phyloP scores from a whole-genome alignment of 2,329 filamentous ascomycete genomes.

The Biscogniauxia mediterranea region DNA sequence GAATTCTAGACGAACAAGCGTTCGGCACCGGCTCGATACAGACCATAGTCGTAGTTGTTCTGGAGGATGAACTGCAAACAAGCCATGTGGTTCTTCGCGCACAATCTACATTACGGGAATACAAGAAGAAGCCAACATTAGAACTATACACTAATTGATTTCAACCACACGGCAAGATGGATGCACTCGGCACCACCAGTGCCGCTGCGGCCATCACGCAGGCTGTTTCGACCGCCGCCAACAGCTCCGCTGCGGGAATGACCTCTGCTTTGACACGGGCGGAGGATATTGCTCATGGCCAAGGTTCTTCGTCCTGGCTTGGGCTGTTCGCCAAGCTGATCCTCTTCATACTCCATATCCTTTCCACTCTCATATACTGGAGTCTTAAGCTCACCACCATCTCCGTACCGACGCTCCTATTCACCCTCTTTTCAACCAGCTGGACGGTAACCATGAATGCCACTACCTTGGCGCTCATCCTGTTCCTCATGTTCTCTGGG shows the following conservation, averaged over 20 bases:
- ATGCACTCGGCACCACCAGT: conserved; percentile 6
- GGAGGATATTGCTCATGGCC: conserved; percentile 23
- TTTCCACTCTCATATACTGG: conserved; percentile 69
- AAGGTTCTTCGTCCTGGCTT: conserved; percentile 50
- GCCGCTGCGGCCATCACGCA: conserved; percentile 22
- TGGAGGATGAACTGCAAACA: background rate
- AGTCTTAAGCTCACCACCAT: conserved; percentile 82
- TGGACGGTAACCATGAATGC: conserved; percentile 98
- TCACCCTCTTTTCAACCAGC: conserved; percentile 58
- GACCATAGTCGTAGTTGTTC: background rate
- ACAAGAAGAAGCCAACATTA: too few species aligned
- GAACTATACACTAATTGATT: conserved; percentile 5
- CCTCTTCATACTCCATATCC: conserved; percentile 53
- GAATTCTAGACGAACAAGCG: background rate
- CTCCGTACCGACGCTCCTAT: conserved; percentile 84
- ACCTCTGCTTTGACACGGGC: conserved; percentile 22
- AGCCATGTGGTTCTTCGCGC: background rate
- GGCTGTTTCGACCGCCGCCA: conserved; percentile 24
- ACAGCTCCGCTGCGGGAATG: conserved; percentile 24
- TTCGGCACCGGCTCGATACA: background rate
- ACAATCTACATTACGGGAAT: background rate
- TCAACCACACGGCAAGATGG: conserved; percentile 21
- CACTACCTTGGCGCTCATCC: conserved; percentile 70
- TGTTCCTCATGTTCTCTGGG: conserved; percentile 81
- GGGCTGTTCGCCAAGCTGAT: conserved; percentile 55